Conservation (phyloP, 106 monocot genomes). For the Acorus calamus region DNA sequence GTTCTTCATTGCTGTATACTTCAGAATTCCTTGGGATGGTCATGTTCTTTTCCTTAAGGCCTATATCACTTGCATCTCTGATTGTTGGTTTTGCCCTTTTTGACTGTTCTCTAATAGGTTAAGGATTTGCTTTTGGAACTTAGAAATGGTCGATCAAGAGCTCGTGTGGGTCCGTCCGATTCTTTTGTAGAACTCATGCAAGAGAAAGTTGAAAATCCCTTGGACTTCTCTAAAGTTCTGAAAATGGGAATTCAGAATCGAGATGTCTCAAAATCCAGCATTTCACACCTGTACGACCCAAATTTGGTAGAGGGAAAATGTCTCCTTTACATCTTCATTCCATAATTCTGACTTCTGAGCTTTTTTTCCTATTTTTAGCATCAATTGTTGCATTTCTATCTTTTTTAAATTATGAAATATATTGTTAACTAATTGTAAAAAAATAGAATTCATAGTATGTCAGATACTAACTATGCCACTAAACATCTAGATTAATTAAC, state of each 20-base stretch:
- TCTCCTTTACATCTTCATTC: too few species aligned
- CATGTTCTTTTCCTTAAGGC: too few species aligned
- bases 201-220: slow-evolving; percentile 76
- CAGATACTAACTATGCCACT: too few species aligned
- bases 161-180: slow-evolving; percentile 41
- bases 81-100: background rate
- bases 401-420: too few species aligned
- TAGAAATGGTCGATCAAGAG: slow-evolving; percentile 23
- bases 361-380: too few species aligned
- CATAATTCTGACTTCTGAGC: too few species aligned
- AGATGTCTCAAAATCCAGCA: slow-evolving; percentile 36
- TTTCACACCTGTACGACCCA: slow-evolving; percentile 74
- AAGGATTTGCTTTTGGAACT: slow-evolving; percentile 54
- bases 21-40: background rate
- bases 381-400: too few species aligned
- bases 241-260: slow-evolving; percentile 56
- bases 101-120: slow-evolving; percentile 29
- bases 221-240: slow-evolving; percentile 61
- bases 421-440: too few species aligned
- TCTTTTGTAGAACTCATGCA: slow-evolving; percentile 61
- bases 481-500: too few species aligned
- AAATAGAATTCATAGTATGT: too few species aligned
- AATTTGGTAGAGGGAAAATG: background rate
- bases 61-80: background rate
- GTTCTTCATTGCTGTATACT: background rate